phyloP scores from a whole-genome alignment of 2,329 filamentous ascomycete genomes.

The Aureobasidium sp. region DNA sequence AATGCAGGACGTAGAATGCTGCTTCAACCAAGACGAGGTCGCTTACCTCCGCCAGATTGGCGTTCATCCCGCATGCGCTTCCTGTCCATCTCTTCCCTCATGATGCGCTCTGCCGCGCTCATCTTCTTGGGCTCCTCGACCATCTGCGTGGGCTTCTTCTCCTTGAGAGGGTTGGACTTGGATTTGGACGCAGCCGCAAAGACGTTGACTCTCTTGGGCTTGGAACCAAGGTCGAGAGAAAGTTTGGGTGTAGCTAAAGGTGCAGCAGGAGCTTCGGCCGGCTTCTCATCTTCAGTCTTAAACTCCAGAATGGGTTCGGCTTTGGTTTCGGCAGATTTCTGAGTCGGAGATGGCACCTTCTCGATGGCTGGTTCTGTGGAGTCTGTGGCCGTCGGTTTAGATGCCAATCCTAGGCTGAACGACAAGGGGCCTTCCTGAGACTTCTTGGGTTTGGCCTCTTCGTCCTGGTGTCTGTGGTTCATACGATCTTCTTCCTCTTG shows the following conservation, averaged over 20 bases:
- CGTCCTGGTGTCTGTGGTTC: constrained; percentile 32
- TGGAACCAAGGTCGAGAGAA: constrained; percentile 60
- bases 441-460: constrained; percentile 16
- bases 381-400: constrained; percentile 18
- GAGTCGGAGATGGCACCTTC: constrained; percentile 11
- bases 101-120: constrained; percentile 81
- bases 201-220: constrained; percentile 61
- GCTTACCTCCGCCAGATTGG: constrained; percentile 22
- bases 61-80: constrained; percentile 30
- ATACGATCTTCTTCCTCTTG: constrained; percentile 36
- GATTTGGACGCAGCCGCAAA: constrained; percentile 46
- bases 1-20: not conserved
- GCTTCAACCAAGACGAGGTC: constrained; percentile 20
- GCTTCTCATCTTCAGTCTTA: constrained; percentile 1
- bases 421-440: constrained; percentile 27
- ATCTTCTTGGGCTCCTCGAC: constrained; percentile 68
- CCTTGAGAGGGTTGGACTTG: constrained; percentile 64
- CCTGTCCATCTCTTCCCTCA: constrained; percentile 56
- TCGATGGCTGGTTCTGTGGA: constrained; percentile 14
- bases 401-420: constrained; percentile 29
- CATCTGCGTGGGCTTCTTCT: constrained; percentile 54
- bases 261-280: not conserved
- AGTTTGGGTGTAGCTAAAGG: constrained; percentile 35
- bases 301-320: constrained; percentile 4
- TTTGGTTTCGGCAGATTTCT: constrained; percentile 7